These are phyloP conservation scores for Nicotiana sylvestris DNA, from an alignment of 257 asterid species.

Conservation along the genomic window DNA sequence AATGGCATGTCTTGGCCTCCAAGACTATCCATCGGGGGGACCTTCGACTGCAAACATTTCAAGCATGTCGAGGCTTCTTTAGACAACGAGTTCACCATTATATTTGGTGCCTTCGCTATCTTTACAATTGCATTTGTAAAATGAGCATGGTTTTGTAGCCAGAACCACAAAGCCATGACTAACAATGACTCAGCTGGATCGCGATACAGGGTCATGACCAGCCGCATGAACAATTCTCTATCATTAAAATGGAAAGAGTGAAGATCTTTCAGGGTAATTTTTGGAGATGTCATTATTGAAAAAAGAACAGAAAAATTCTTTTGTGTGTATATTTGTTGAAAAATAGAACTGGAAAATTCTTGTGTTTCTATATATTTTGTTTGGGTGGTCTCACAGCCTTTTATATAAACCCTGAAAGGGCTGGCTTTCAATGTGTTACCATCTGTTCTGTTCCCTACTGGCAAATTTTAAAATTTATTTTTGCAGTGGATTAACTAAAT, in stretches of 20 bases:
- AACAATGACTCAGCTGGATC: constrained; percentile 6
- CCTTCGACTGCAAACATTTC: neutral
- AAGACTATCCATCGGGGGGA: neutral
- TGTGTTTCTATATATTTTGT: too few relatives aligned
- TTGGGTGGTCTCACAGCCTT: too few relatives aligned
- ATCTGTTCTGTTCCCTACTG: too few relatives aligned
- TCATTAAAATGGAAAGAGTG: constrained; percentile 11
- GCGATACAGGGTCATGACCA: neutral
- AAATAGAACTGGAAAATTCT: too few relatives aligned
- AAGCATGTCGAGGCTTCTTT: neutral
- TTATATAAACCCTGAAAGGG: too few relatives aligned
- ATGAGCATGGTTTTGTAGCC: neutral
- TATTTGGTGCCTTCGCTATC: neutral
- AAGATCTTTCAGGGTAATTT: neutral
- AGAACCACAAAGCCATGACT: constrained; percentile 14
- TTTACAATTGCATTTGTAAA: neutral
- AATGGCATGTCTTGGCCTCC: neutral
- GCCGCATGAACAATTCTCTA: neutral
- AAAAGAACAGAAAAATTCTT: too few relatives aligned
- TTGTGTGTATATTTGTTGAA: neutral
- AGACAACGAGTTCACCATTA: neutral
- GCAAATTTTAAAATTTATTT: too few relatives aligned
- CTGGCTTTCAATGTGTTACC: too few relatives aligned
- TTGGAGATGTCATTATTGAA: neutral
- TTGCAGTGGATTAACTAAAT: too few relatives aligned